Conservation (phyloP, 1,284 basidiomycete genomes). For the Schizopora paradoxa region DNA sequence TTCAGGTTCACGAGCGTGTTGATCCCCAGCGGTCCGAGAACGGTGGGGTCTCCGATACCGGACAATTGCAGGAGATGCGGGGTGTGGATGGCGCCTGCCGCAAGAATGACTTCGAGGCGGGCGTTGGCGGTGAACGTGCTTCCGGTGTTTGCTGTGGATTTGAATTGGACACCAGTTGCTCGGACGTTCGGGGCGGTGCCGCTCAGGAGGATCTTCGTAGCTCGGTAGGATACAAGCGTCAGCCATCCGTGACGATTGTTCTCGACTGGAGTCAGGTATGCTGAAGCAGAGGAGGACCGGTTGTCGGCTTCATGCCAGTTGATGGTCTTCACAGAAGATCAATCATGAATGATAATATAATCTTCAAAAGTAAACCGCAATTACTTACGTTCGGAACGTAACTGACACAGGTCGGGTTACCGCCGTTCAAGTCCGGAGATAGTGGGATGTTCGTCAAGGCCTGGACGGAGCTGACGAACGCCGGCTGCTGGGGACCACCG, state of each 20-base stretch:
- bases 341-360: slow-evolving; percentile 11
- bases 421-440: slow-evolving; percentile 31
- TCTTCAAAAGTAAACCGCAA: slow-evolving; percentile 19
- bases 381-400: slow-evolving; percentile 29
- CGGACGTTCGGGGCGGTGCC: slow-evolving; percentile 9
- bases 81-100: slow-evolving; percentile 32
- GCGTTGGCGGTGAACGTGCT: slow-evolving; percentile 19
- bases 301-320: slow-evolving; percentile 30
- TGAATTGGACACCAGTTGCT: slow-evolving; percentile 21
- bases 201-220: slow-evolving; percentile 21
- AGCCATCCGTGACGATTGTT: slow-evolving; percentile 29
- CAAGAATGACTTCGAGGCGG: slow-evolving; percentile 29
- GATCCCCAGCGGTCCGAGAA: slow-evolving; percentile 37
- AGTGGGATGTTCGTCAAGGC: slow-evolving; percentile 24
- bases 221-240: slow-evolving; percentile 32
- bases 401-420: slow-evolving; percentile 31
- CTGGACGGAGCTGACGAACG: slow-evolving; percentile 28
- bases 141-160: slow-evolving; percentile 12
- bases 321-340: slow-evolving; percentile 24
- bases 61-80: slow-evolving; percentile 40
- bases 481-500: slow-evolving; percentile 31
- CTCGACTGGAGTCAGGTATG: slow-evolving; percentile 38
- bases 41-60: slow-evolving; percentile 38
- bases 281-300: slow-evolving; percentile 37
- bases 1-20: slow-evolving; percentile 32